A percentile compares a stretch with the other conserved stretches of the same genome.
Conservation (phyloP, 2,329 filamentous ascomycete species). For the Lasiodiplodia sp. region DNA sequence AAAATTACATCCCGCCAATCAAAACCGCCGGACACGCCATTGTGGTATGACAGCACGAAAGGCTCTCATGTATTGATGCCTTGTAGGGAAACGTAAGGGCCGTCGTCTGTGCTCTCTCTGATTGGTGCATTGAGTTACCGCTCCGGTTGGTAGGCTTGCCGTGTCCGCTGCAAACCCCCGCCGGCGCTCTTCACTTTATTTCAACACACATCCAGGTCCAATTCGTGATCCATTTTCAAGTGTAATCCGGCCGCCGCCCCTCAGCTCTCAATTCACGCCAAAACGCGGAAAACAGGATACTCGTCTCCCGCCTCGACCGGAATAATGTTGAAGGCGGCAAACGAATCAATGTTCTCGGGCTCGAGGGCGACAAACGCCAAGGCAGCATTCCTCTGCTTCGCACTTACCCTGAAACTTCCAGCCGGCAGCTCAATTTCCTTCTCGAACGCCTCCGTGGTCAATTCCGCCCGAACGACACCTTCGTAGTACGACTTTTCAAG, state of each 20-base stretch:
- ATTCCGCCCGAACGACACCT: slow-evolving; percentile 42
- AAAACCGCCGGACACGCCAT: not conserved
- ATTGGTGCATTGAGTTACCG: too few species aligned
- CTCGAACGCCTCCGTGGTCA: slow-evolving; percentile 39
- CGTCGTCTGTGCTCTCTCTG: not conserved
- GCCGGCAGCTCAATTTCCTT: slow-evolving; percentile 40
- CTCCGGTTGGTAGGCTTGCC: too few species aligned
- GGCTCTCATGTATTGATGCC: not conserved
- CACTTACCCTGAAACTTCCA: slow-evolving; percentile 45
- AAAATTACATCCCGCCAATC: not conserved
- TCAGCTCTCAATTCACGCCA: not conserved
- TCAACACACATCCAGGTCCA: too few species aligned
- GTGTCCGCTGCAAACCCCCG: too few species aligned
- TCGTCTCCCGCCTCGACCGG: slow-evolving; percentile 45
- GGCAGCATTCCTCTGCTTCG: slow-evolving; percentile 47
- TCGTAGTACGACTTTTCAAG: slow-evolving; percentile 45
- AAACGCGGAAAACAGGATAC: slow-evolving; percentile 41
- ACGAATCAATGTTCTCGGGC: slow-evolving; percentile 48
- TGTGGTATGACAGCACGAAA: not conserved
- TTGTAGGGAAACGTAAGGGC: not conserved
- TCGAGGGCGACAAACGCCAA: slow-evolving; percentile 48
- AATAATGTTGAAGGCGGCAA: slow-evolving; percentile 47
- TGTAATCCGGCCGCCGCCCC: too few species aligned
- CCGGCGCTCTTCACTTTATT: too few species aligned
- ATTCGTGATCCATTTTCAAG: too few species aligned